Evolutionary conservation across 225 moss, liverwort and hornwort genomes (phyloP).

Genomic region (Pseudisothecium myosuroides): DNA sequence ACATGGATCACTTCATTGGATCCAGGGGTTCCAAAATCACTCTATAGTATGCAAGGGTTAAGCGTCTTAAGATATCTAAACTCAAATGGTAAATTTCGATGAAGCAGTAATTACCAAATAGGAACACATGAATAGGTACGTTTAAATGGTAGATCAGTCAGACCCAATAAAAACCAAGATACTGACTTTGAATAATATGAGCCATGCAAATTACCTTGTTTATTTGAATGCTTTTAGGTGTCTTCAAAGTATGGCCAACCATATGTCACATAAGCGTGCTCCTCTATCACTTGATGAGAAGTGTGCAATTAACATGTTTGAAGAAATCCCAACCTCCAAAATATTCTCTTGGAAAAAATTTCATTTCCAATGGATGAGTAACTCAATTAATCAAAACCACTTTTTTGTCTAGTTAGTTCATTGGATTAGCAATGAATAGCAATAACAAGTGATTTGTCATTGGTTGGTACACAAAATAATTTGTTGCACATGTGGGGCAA

Average conservation of each 20-base stretch:
- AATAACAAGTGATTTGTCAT: too few species aligned
- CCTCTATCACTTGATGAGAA: background rate
- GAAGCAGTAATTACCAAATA: background rate
- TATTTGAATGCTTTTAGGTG: background rate
- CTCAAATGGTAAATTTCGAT: too few species aligned
- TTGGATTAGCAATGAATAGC: too few species aligned
- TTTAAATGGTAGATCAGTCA: background rate
- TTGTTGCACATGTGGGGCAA: too few species aligned
- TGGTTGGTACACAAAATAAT: too few species aligned
- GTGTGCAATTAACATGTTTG: background rate
- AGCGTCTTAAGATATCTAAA: too few species aligned
- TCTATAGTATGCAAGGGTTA: background rate
- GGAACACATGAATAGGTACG: background rate
- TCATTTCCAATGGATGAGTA: background rate
- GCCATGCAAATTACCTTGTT: background rate
- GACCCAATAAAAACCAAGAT: background rate
- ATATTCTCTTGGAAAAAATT: background rate
- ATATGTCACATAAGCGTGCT: background rate
- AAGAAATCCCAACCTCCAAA: background rate
- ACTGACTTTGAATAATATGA: background rate
- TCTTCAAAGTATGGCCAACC: background rate
- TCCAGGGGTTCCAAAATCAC: background rate
- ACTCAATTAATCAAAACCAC: too few species aligned
- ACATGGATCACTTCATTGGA: background rate
- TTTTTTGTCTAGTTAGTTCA: too few species aligned